Conservation (phyloP, 2,329 filamentous ascomycete species). For the Hirsutella rhossiliensis region DNA sequence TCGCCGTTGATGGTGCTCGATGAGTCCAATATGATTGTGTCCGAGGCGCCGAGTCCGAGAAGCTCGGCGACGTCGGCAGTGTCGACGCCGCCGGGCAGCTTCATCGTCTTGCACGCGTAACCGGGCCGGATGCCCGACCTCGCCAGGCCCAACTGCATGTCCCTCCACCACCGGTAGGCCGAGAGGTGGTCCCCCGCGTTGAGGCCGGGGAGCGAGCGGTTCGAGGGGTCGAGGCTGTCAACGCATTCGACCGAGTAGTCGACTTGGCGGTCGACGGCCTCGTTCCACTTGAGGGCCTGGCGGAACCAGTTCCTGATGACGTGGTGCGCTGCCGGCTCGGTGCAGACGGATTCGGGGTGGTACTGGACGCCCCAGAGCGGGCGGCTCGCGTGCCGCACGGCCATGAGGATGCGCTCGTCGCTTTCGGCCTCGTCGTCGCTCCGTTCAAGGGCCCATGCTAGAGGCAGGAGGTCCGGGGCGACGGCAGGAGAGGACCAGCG, state of each 20-base stretch:
- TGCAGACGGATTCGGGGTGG: slow-evolving; percentile 82
- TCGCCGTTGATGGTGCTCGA: slow-evolving; percentile 37
- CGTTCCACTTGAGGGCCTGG: slow-evolving; percentile 50
- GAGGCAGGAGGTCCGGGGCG: slow-evolving; percentile 35
- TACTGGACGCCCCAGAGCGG: slow-evolving; percentile 87
- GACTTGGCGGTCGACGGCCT: slow-evolving; percentile 10
- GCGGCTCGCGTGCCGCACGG: slow-evolving; percentile 49
- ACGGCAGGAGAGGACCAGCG: slow-evolving; percentile 26
- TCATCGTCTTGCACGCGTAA: slow-evolving; percentile 29
- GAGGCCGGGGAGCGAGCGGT: slow-evolving; percentile 3
- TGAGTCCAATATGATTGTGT: slow-evolving; percentile 48
- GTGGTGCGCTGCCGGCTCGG: slow-evolving; percentile 50
- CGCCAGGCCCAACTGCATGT: slow-evolving; percentile 15
- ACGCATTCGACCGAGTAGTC: slow-evolving; percentile 1
- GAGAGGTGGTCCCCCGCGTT: slow-evolving; percentile 9
- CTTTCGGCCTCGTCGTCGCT: slow-evolving; percentile 18
- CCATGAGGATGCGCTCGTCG: slow-evolving; percentile 59
- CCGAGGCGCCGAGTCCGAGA: slow-evolving; percentile 24
- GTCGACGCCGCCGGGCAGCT: slow-evolving; percentile 31
- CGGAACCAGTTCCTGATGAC: slow-evolving; percentile 69
- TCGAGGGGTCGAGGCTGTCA: slow-evolving; percentile 11
- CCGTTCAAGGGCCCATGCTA: slow-evolving; percentile 50
- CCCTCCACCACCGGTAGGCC: slow-evolving; percentile 11
- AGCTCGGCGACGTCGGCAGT: slow-evolving; percentile 43
- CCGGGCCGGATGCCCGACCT: slow-evolving; percentile 14